Evolutionary conservation across 1,284 basidiomycete genomes (phyloP).

Genomic region (Fistulinella cinereoalba): DNA sequence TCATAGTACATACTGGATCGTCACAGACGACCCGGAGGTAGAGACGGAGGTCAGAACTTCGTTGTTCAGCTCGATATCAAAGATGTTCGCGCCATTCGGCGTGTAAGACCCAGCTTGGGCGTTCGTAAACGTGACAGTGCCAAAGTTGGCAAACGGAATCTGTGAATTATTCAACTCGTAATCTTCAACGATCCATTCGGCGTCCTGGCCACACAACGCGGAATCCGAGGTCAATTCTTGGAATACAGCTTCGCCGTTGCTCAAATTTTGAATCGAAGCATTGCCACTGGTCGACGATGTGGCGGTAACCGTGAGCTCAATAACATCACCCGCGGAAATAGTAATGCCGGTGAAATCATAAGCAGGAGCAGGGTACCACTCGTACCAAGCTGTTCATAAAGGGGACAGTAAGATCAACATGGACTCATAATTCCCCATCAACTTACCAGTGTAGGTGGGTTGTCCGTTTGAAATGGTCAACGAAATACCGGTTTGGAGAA

Average conservation of each 20-base stretch:
- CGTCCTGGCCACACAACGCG: constrained; percentile 3
- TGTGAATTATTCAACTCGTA: not conserved
- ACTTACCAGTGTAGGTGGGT: no score
- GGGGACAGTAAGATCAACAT: no score
- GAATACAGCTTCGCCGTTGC: not conserved
- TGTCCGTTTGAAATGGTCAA: no score
- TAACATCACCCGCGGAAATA: not conserved
- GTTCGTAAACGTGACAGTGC: not conserved
- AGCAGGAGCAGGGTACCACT: no score
- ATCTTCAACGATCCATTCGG: constrained; percentile 11
- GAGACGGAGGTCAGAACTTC: not conserved
- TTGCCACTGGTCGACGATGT: not conserved
- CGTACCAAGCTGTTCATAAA: not conserved
- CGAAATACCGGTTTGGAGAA: constrained; percentile 3
- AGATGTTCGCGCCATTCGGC: not conserved
- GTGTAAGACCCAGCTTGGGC: not conserved
- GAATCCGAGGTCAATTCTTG: not conserved
- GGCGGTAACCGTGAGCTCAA: not conserved
- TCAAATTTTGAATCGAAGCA: constrained; percentile 2
- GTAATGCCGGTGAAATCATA: not conserved
- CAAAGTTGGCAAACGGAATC: not conserved
- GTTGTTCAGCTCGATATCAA: constrained; percentile 2
- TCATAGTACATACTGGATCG: not conserved
- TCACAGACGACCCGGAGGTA: not conserved
- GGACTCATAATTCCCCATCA: no score